Base-by-base conservation (phyloP, 306 rosid species). In the cucumber (Cucumis sativus) region DNA sequence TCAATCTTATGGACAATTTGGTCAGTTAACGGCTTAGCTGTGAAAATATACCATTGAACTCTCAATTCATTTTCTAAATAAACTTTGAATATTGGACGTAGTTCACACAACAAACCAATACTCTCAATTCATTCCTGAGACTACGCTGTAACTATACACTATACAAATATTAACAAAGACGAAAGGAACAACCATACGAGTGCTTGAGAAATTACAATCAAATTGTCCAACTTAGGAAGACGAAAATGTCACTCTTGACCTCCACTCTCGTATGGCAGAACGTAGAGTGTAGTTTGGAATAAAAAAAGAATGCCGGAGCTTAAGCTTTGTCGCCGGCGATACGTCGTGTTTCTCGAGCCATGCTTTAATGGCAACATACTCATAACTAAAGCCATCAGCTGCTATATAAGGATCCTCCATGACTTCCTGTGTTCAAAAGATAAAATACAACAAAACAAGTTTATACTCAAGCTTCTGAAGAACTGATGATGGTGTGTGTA, bases 341-440 rank as follows among this genome's bases (percentile, higher is more conserved):
- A 90, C 88, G 21, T 80, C 79, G 78, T 92, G 91, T 69, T 82
- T 88, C 80, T 85, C 80, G 65, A 95, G 92, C 98, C 98, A 95
- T 55, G 97, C 96, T 83, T 86, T 86, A 84, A 95, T 95, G 80
- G 98, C 98, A 82, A 82, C 79, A 63, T 89, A 80, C 85, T 95
- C 98, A 8, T 90, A 95, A 11, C 88, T 88, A 79, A 95, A 95
- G 28, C 98, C 98, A 78, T 92, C 97, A 0, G 92, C 97, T 25
- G 98, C 93, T 17, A 95, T 87, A 80, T 89, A 76, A 41, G 98
- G 98, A 78, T 95, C 96, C 23, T 86, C 86, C 97, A 95, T 95
- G 70, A 95, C 82, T 80, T 95, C 97, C 98, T 95, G 82, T 25
- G 41, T 70, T 47, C 23, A 80, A 71, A 52, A 23, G 58, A 51